Evolutionary conservation across 805 yeast species (phyloP).

Genomic region (Cyberlindnera samutprakarnensis): DNA sequence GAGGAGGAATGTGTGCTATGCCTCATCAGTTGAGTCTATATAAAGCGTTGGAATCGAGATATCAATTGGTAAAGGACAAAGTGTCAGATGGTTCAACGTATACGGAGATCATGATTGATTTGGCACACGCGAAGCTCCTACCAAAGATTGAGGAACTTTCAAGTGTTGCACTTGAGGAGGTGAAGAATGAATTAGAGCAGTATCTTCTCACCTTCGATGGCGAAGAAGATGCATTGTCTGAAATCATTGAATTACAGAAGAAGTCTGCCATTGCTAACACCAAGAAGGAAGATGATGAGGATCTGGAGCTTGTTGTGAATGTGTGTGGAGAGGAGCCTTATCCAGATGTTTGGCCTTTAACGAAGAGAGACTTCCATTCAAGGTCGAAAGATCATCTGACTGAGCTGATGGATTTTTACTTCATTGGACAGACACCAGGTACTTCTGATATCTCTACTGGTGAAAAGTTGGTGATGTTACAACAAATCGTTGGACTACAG

Average conservation of each 20-base stretch:
- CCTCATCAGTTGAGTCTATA: too few species aligned
- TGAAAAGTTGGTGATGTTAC: not conserved
- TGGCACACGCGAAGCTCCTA: slow-evolving; percentile 1
- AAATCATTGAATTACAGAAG: not conserved
- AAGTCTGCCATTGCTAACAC: not conserved
- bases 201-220: not conserved
- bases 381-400: not conserved
- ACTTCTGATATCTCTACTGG: too few species aligned
- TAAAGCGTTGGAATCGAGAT: too few species aligned
- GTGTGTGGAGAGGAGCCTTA: slow-evolving; percentile 3
- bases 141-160: not conserved
- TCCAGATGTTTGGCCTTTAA: slow-evolving; percentile 1
- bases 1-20: too few species aligned
- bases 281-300: not conserved
- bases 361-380: not conserved
- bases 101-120: slow-evolving; percentile 1
- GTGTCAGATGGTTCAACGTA: not conserved
- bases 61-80: too few species aligned
- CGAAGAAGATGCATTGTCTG: slow-evolving; percentile 1
- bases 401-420: not conserved
- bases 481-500: slow-evolving; percentile 1
- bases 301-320: slow-evolving; percentile 1
- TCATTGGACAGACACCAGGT: slow-evolving; percentile 1
- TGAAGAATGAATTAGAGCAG: not conserved
- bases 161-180: not conserved